phyloP scores from a whole-genome alignment of 2,329 filamentous ascomycete genomes.

The Fusarium oligoseptatum region DNA sequence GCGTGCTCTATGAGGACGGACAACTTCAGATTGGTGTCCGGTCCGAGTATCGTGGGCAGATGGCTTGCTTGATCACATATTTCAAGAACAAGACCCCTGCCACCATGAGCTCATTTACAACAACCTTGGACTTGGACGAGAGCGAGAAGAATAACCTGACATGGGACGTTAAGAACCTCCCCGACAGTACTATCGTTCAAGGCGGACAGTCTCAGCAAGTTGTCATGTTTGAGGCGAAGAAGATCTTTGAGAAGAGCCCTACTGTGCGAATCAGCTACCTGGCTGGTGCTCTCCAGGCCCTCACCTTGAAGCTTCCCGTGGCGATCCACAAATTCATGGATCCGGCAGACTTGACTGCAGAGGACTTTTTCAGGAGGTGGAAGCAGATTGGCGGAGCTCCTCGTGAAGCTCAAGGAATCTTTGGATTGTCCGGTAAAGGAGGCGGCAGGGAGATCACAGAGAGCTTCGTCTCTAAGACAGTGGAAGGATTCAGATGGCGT shows the following conservation, averaged over 20 bases:
- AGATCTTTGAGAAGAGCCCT: slow-evolving; percentile 84
- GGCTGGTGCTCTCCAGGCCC: slow-evolving; percentile 90
- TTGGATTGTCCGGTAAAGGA: slow-evolving; percentile 71
- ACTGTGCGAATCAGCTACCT: slow-evolving; percentile 96
- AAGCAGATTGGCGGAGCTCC: slow-evolving; percentile 94
- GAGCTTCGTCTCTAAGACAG: slow-evolving; percentile 76
- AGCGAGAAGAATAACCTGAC: slow-evolving; percentile 76
- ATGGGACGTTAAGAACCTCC: slow-evolving; percentile 88
- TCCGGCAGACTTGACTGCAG: slow-evolving; percentile 83
- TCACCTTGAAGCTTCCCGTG: slow-evolving; percentile 91
- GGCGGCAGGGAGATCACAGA: slow-evolving; percentile 74
- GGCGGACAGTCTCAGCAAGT: slow-evolving; percentile 90
- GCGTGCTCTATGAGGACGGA: slow-evolving; percentile 92
- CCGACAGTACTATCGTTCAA: slow-evolving; percentile 82
- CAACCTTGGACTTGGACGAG: slow-evolving; percentile 86
- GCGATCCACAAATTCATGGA: slow-evolving; percentile 98
- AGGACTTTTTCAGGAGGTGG: slow-evolving; percentile 99
- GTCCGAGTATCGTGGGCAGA: slow-evolving; percentile 94
- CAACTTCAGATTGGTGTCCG: slow-evolving; percentile 94
- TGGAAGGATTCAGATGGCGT: slow-evolving; percentile 92
- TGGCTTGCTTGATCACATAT: slow-evolving; percentile 95
- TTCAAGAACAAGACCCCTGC: slow-evolving; percentile 94
- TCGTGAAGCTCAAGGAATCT: slow-evolving; percentile 89
- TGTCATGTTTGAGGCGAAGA: slow-evolving; percentile 91
- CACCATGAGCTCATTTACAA: slow-evolving; percentile 90